Evolutionary conservation across 2,329 filamentous ascomycete species (phyloP).

Genomic region (Aspergillus jensenii): DNA sequence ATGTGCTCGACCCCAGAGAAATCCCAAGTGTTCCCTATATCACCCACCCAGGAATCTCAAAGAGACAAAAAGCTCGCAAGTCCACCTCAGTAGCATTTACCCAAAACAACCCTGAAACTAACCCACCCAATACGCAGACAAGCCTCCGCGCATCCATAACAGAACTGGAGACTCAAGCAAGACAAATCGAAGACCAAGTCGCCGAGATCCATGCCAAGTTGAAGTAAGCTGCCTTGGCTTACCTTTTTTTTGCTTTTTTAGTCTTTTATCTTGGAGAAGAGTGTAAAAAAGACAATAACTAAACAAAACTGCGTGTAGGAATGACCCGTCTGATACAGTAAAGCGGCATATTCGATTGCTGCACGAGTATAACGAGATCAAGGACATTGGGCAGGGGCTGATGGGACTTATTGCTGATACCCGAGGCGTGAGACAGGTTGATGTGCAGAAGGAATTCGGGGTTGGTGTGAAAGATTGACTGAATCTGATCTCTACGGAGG

Average conservation of each 20-base stretch:
- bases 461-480: constrained; percentile 38
- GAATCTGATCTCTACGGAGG: neutral
- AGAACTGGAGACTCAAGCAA: constrained; percentile 49
- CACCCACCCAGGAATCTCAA: constrained; percentile 14
- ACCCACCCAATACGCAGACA: constrained; percentile 18
- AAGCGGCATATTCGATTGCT: constrained; percentile 64
- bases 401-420: constrained; percentile 68
- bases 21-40: neutral
- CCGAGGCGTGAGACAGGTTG: constrained; percentile 54
- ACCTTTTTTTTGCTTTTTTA: neutral
- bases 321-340: constrained; percentile 54
- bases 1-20: neutral
- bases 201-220: constrained; percentile 34
- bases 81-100: neutral
- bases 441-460: constrained; percentile 43
- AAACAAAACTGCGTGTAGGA: constrained; percentile 12
- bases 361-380: constrained; percentile 70
- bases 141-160: constrained; percentile 26
- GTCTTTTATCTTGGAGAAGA: no score
- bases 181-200: constrained; percentile 36
- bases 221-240: constrained; percentile 27
- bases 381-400: constrained; percentile 65
- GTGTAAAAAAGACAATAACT: no score
- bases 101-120: neutral
- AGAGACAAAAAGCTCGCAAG: constrained; percentile 28